Conservation (phyloP, 257 asterid genomes). For the Fraxinus quadrangulata region DNA sequence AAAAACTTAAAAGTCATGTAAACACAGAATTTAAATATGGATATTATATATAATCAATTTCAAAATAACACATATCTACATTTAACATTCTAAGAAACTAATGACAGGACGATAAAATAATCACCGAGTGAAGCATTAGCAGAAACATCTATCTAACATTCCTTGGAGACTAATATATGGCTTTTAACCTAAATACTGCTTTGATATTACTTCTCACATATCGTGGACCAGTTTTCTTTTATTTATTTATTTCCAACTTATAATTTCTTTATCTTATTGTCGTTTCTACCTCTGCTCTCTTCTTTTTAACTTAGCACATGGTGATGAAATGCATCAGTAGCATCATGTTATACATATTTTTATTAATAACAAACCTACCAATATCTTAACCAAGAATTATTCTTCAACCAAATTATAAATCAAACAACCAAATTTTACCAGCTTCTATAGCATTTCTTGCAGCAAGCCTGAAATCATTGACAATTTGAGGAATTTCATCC, state of each 20-base stretch:
- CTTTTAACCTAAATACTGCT: background rate
- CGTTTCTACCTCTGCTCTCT: background rate
- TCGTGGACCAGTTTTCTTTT: background rate
- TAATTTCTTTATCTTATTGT: background rate
- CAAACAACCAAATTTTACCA: constrained; percentile 36
- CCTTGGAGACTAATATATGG: background rate
- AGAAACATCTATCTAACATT: background rate
- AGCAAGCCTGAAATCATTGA: constrained; percentile 66
- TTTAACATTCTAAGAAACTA: background rate
- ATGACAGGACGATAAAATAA: background rate
- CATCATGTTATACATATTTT: background rate
- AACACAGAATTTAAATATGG: background rate
- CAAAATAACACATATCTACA: background rate
- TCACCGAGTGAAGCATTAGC: background rate
- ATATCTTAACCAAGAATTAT: background rate
- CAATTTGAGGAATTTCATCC: constrained; percentile 62
- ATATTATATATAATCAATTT: too few species aligned
- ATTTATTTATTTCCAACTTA: too few species aligned
- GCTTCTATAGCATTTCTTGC: constrained; percentile 83
- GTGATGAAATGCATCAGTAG: background rate
- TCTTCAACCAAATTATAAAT: background rate
- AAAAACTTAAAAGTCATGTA: too few species aligned
- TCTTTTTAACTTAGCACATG: background rate
- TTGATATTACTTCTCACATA: background rate
- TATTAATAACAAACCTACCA: background rate